These are phyloP conservation scores for Aureobasidium pullulans DNA, from an alignment of 2,329 filamentous ascomycete species.

Conservation along the genomic window DNA sequence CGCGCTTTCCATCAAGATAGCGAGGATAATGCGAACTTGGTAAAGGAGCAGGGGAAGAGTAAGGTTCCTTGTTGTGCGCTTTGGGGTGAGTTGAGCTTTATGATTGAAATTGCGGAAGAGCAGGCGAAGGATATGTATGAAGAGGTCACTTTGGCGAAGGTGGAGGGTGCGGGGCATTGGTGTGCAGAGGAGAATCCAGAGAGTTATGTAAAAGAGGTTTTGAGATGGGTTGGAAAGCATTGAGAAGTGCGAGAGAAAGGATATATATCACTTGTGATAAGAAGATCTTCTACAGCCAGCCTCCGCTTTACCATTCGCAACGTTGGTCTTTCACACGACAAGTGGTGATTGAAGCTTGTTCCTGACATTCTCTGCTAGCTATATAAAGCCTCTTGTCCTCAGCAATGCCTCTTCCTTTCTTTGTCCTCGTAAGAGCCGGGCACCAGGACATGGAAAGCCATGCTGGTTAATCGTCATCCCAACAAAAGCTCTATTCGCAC, in stretches of 20 bases:
- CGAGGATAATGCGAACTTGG: constrained; percentile 25
- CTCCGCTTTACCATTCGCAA: too few species aligned
- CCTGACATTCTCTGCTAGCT: too few species aligned
- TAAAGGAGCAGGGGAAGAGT: constrained; percentile 26
- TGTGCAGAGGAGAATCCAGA: constrained; percentile 34
- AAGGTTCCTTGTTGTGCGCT: constrained; percentile 26
- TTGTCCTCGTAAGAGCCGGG: too few species aligned
- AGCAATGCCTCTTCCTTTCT: too few species aligned
- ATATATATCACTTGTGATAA: not conserved
- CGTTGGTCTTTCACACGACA: too few species aligned
- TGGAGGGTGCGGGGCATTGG: constrained; percentile 30
- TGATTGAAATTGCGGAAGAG: constrained; percentile 21
- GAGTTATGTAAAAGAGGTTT: constrained; percentile 28
- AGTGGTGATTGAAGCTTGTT: too few species aligned
- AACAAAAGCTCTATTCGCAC: too few species aligned
- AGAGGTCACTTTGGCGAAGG: constrained; percentile 17
- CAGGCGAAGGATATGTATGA: constrained; percentile 30
- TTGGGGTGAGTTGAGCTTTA: constrained; percentile 25
- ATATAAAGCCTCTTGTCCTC: too few species aligned
- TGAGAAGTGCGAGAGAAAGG: not conserved
- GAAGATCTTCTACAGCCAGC: too few species aligned
- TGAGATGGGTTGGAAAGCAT: constrained; percentile 25
- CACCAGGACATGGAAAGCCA: too few species aligned
- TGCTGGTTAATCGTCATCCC: too few species aligned
- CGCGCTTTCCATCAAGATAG: constrained; percentile 29